phyloP scores from a whole-genome alignment of 1,284 basidiomycete genomes.

The Inonotus obliquus region DNA sequence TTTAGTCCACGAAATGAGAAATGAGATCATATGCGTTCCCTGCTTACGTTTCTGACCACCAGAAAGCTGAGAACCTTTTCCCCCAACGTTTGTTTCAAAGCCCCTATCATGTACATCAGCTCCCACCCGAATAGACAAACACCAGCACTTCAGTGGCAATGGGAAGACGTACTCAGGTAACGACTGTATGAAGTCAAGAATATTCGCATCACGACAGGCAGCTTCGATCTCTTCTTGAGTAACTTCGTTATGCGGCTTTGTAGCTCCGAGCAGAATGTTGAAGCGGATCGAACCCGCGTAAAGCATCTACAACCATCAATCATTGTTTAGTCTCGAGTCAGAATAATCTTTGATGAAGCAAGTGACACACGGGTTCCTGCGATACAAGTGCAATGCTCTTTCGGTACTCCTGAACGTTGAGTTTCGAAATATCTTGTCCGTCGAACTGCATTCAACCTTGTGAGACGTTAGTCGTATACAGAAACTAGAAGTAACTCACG shows the following conservation, averaged over 20 bases:
- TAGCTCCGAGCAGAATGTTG: constrained; percentile 86
- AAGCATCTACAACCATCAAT: constrained; percentile 41
- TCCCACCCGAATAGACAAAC: too few species aligned
- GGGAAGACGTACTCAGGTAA: constrained; percentile 57
- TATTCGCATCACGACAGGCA: constrained; percentile 87
- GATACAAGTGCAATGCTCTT: constrained; percentile 87
- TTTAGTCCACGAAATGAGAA: too few species aligned
- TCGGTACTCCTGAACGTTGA: constrained; percentile 83
- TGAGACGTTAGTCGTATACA: too few species aligned
- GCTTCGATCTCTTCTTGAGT: constrained; percentile 84
- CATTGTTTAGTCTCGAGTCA: too few species aligned
- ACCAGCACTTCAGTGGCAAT: too few species aligned
- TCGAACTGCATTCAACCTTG: constrained; percentile 46
- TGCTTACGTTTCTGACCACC: constrained; percentile 15
- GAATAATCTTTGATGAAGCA: not conserved
- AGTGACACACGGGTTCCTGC: constrained; percentile 66
- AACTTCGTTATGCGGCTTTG: constrained; percentile 76
- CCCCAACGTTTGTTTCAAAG: constrained; percentile 90
- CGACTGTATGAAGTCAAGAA: constrained; percentile 85
- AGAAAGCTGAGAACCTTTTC: constrained; percentile 58
- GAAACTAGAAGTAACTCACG: not conserved
- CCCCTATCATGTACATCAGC: too few species aligned
- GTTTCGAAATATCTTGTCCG: constrained; percentile 70
- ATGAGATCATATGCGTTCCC: too few species aligned
- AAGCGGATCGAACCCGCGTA: constrained; percentile 87